Percentiles rank a stretch among this genome's conserved stretches.
Evolutionary conservation across 257 asterid species (phyloP).

Genomic region (Solanum sejunctum): DNA sequence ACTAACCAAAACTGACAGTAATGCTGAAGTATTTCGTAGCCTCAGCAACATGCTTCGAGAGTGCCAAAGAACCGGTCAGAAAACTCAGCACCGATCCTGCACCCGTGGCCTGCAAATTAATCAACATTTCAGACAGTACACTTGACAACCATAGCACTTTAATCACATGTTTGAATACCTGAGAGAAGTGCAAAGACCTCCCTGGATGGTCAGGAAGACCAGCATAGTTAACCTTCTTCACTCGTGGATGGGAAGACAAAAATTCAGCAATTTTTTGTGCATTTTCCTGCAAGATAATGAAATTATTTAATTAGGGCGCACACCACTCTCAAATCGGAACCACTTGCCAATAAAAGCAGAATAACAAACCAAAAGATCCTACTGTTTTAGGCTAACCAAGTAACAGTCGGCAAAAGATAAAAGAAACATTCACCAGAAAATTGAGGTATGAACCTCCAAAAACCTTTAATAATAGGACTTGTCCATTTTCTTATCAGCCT

Average conservation of each 20-base stretch:
- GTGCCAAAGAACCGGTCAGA: constrained; percentile 72
- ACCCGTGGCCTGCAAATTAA: constrained; percentile 59
- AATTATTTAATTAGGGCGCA: background rate
- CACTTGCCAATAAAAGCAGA: too few relatives aligned
- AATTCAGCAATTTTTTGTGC: constrained; percentile 89
- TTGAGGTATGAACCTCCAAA: too few relatives aligned
- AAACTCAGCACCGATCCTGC: constrained; percentile 97
- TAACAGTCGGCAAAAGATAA: too few relatives aligned
- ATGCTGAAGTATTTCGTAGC: constrained; percentile 64
- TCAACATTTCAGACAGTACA: background rate
- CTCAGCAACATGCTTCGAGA: constrained; percentile 81
- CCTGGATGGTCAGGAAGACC: constrained; percentile 81
- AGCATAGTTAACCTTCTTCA: constrained; percentile 63
- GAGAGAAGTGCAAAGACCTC: constrained; percentile 69
- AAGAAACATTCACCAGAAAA: too few relatives aligned
- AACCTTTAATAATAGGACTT: too few relatives aligned
- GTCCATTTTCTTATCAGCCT: too few relatives aligned
- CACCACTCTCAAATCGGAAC: too few relatives aligned
- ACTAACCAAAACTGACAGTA: constrained; percentile 83
- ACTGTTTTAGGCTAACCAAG: too few relatives aligned
- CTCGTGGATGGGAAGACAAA: constrained; percentile 63
- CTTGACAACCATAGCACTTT: background rate
- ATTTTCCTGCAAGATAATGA: constrained; percentile 29
- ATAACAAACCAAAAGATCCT: too few relatives aligned
- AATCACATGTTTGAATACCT: constrained; percentile 26